Evolutionary conservation across 1,284 basidiomycete species (phyloP).

Genomic region (Leccinum fuscescens): DNA sequence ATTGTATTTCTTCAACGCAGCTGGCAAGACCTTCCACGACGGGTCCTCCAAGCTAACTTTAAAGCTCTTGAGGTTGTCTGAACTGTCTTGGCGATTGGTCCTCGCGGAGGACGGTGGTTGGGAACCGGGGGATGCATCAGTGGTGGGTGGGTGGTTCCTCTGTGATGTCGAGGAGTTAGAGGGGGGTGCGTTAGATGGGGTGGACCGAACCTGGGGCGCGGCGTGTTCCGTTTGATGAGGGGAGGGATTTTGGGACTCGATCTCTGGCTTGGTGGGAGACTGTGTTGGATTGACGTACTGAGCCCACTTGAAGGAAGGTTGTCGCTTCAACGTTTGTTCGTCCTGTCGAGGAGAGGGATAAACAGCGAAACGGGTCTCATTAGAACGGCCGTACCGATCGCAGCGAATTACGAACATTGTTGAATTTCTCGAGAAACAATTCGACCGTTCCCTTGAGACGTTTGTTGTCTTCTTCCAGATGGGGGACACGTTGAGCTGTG

Average conservation of each 20-base stretch:
- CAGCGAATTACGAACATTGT: slow-evolving; percentile 25
- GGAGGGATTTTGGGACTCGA: slow-evolving; percentile 75
- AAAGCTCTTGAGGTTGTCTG: slow-evolving; percentile 82
- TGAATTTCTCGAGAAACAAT: slow-evolving; percentile 66
- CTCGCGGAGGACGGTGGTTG: slow-evolving; percentile 30
- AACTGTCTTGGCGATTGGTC: slow-evolving; percentile 61
- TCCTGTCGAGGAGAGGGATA: slow-evolving; percentile 38
- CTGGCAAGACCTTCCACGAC: slow-evolving; percentile 96
- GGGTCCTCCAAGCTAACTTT: slow-evolving; percentile 94
- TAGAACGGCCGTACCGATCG: slow-evolving; percentile 19
- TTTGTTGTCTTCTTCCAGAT: slow-evolving; percentile 76
- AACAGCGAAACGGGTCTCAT: slow-evolving; percentile 10
- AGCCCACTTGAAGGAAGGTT: slow-evolving; percentile 82
- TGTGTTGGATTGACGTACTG: slow-evolving; percentile 67
- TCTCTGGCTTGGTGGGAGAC: slow-evolving; percentile 72
- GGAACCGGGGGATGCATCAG: slow-evolving; percentile 35
- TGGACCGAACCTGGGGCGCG: slow-evolving; percentile 38
- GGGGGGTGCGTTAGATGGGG: slow-evolving; percentile 29
- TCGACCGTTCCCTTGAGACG: slow-evolving; percentile 61
- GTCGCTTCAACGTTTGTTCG: slow-evolving; percentile 57
- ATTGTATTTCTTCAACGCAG: slow-evolving; percentile 97
- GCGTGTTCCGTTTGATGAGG: slow-evolving; percentile 75
- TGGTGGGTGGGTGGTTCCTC: slow-evolving; percentile 29
- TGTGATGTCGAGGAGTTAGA: slow-evolving; percentile 23
- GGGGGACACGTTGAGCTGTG: slow-evolving; percentile 65